Conservation (phyloP, 2,329 filamentous ascomycete species). For the Dothidotthia symphoricarpi region DNA sequence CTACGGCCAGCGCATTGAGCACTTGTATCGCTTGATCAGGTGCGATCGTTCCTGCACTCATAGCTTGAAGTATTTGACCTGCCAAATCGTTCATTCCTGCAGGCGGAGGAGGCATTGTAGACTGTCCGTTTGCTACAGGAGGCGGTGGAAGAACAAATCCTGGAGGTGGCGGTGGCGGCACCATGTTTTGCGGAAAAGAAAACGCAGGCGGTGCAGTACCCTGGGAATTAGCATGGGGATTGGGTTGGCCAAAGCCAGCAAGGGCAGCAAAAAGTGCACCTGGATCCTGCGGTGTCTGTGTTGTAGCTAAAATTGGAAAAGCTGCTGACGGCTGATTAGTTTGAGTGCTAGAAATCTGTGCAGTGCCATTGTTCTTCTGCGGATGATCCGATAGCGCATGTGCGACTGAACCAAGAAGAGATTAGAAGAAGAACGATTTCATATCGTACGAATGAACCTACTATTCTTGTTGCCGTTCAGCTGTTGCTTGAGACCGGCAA, state of each 20-base stretch:
- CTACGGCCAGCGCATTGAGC: slow-evolving; percentile 30
- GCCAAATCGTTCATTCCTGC: slow-evolving; percentile 29
- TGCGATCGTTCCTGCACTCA: slow-evolving; percentile 33
- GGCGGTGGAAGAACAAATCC: slow-evolving; percentile 35
- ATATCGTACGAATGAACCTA: slow-evolving; percentile 53
- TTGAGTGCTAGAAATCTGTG: slow-evolving; percentile 19
- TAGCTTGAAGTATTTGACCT: slow-evolving; percentile 35
- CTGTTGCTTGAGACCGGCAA: slow-evolving; percentile 80
- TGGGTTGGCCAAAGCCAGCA: slow-evolving; percentile 31
- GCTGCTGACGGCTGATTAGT: slow-evolving; percentile 31
- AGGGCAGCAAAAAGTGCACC: slow-evolving; percentile 37
- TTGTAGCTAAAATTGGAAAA: slow-evolving; percentile 14
- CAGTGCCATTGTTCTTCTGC: slow-evolving; percentile 24
- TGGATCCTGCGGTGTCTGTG: slow-evolving; percentile 27
- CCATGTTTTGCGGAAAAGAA: slow-evolving; percentile 30
- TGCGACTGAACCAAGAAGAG: slow-evolving; percentile 12
- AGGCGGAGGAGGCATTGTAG: slow-evolving; percentile 25
- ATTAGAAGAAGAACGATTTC: slow-evolving; percentile 13
- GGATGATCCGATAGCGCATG: slow-evolving; percentile 29
- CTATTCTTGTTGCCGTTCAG: slow-evolving; percentile 63
- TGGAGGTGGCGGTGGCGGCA: slow-evolving; percentile 32
- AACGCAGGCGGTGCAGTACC: slow-evolving; percentile 24
- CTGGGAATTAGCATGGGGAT: slow-evolving; percentile 28
- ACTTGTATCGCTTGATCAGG: slow-evolving; percentile 38
- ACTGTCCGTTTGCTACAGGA: slow-evolving; percentile 19